Base-by-base conservation (phyloP, 2,329 filamentous ascomycete species). In the Fusarium bactridioides region DNA sequence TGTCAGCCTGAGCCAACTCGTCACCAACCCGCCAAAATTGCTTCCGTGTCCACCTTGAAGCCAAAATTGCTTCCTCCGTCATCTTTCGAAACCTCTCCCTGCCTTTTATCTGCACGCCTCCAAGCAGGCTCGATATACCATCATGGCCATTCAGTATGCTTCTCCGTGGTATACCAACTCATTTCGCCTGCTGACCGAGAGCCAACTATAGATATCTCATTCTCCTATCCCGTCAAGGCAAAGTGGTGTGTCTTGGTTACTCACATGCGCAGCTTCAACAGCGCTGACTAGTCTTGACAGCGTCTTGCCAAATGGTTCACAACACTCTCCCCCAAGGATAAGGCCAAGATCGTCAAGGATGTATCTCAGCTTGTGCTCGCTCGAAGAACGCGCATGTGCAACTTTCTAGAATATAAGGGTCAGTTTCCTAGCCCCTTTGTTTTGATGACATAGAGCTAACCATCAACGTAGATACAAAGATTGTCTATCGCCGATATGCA, bases 331-430 rank as follows among this genome's bases (percentile, higher is more conserved):
- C 96, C 96, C 73, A 98, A 93, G 84, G 96, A 99, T 81, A 99
- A 99, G 87, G 96, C 95, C 84, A 99, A 99, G 89, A 98, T 99
- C 81, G 95, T 99, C 88, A 99, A 99, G 85, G 96, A 99, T 87
- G 96, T 99, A 79, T 94, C 96, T 69, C 96, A 98, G 84, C 93
- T 98, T 55, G 96, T 99, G 77, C 91, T 99, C 76, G 96, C 96
- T 72, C 91, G 96, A 77, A 91, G 96, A 80, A 98, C 96, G 67
- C 94, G 96, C 82, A 99, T 99, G 96, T 99, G 96, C 90, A 99
- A 99, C 85, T 99, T 99, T 84, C 90, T 99, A 69, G 96, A 99
- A 82, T 99, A 99, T 84, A 99, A 99, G 91, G 95, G 95, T 97
- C 76, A 54, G 81, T 72, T 69, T 53, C 29, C 58, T 38, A 27